Evolutionary conservation across 2,329 filamentous ascomycete genomes (phyloP), one percentile per base, ranked within the genome.

Genomic region (Pseudogymnoascus sp.): DNA sequence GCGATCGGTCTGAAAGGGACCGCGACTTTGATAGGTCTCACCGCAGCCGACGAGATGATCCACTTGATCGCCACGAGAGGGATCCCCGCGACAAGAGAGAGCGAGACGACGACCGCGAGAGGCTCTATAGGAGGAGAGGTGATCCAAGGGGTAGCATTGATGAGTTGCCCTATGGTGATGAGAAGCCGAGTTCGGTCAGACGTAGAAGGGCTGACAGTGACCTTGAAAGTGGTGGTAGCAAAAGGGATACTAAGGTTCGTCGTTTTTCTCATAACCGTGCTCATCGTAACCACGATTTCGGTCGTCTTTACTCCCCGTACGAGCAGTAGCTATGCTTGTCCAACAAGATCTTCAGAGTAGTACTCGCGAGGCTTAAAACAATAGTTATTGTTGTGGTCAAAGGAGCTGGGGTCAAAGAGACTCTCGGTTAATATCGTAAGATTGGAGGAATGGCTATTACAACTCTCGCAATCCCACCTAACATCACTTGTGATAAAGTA

Each of bases 101-200:
- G 67, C 85, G 92, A 59, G 93, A 97, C 72, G 89, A 92, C 68
- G 92, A 97, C 74, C 86, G 93, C 62, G 94, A 97, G 76, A 86
- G 91, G 64, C 81, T 89, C 60, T 97, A 96, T 75, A 87, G 91
- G 63, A 90, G 92, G 68, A 91, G 91, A 63, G 76, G 75, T 65
- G 91, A 92, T 71, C 88, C 91, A 44, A 84, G 88, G 68, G 88
- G 89, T 68, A 87, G 87, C 68, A 86, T 91, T 65, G 92, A 95
- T 70, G 92, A 96, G 73, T 83, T 97, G 63, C 92, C 95, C 71
- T 97, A 97, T 73, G 92, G 93, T 65, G 91, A 93, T 74, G 79
- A 88, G 74, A 78, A 82, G 68, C 77, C 89, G 76, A 73, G 76
- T 75, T 78, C 78, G 66, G 82, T 89, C 70, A 85, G 91, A 72